Percentiles rank a stretch among this genome's conserved stretches.
These are phyloP conservation scores for Globisporangium lucens DNA, from an alignment of 352 stramenopile species.

Conservation along the genomic window DNA sequence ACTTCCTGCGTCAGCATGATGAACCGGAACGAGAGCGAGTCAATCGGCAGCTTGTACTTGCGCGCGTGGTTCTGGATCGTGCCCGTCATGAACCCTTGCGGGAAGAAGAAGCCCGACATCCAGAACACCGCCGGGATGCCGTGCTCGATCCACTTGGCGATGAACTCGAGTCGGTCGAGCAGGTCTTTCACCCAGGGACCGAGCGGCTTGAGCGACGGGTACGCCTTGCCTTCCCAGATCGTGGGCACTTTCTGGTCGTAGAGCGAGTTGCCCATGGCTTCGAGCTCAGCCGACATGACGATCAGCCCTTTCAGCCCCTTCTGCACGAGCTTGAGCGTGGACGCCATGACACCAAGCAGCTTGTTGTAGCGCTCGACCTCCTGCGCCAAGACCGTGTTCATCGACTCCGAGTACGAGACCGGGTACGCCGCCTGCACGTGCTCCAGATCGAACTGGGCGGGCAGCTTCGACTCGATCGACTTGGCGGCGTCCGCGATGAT, in stretches of 20 bases:
- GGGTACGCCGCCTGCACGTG: constrained; percentile 83
- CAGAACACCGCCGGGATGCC: constrained; percentile 85
- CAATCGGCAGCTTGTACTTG: constrained; percentile 87
- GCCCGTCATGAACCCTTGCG: constrained; percentile 89
- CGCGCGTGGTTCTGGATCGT: constrained; percentile 92
- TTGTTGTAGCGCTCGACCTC: constrained; percentile 86
- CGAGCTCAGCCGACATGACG: constrained; percentile 84
- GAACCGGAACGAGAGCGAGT: constrained; percentile 90
- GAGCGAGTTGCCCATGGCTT: constrained; percentile 82
- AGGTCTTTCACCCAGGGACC: constrained; percentile 87
- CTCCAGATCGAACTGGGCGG: constrained; percentile 71
- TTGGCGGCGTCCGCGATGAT: constrained; percentile 74
- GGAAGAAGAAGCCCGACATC: constrained; percentile 93
- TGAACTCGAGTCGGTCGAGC: constrained; percentile 69
- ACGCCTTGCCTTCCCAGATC: constrained; percentile 87
- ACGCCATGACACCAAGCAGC: constrained; percentile 61
- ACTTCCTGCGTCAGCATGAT: constrained; percentile 65
- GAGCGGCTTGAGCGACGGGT: constrained; percentile 90
- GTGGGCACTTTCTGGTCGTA: constrained; percentile 89
- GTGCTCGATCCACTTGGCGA: constrained; percentile 67
- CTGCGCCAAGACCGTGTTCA: constrained; percentile 94
- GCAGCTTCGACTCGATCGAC: constrained; percentile 64
- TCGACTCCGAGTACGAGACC: constrained; percentile 90
- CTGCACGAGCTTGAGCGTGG: constrained; percentile 67
- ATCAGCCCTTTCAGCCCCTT: constrained; percentile 75